A percentile compares a stretch with the other conserved stretches of the same genome.
phyloP scores from a whole-genome alignment of 495 filamentous ascomycete species.

The Neurospora africana region DNA sequence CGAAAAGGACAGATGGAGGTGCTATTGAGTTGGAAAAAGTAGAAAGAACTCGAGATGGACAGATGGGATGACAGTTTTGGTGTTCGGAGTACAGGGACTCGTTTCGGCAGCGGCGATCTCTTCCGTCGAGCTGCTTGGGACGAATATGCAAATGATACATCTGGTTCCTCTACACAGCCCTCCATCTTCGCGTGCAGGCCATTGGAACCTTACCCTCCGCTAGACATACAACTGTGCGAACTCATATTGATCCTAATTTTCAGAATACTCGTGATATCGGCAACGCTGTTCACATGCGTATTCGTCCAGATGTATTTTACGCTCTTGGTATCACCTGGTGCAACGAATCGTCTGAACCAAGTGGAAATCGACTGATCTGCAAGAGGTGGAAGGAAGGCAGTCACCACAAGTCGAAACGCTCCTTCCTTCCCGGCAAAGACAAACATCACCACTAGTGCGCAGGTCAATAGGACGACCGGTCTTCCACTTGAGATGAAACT shows the following conservation, averaged over 20 bases:
- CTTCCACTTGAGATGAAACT: background rate
- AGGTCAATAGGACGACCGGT: background rate
- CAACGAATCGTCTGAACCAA: background rate
- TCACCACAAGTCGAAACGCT: background rate
- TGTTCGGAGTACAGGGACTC: background rate
- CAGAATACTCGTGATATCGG: too few species aligned
- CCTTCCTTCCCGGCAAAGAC: background rate
- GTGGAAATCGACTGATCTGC: background rate
- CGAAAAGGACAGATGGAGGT: background rate
- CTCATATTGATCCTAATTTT: background rate
- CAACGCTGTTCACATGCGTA: background rate
- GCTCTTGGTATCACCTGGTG: background rate
- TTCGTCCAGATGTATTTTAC: background rate
- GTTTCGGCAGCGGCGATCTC: background rate
- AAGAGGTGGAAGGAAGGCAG: background rate
- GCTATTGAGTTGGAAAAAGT: background rate
- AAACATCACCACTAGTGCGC: background rate
- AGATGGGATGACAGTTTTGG: background rate
- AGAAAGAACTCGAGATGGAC: background rate
- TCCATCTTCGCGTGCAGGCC: background rate
- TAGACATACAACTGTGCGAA: background rate
- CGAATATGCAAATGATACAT: background rate
- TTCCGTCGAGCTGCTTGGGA: background rate
- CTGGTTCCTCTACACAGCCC: background rate
- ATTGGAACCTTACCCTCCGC: background rate